Base-by-base conservation (phyloP, 306 rosid genomes). In the Cicer cuneatum region DNA sequence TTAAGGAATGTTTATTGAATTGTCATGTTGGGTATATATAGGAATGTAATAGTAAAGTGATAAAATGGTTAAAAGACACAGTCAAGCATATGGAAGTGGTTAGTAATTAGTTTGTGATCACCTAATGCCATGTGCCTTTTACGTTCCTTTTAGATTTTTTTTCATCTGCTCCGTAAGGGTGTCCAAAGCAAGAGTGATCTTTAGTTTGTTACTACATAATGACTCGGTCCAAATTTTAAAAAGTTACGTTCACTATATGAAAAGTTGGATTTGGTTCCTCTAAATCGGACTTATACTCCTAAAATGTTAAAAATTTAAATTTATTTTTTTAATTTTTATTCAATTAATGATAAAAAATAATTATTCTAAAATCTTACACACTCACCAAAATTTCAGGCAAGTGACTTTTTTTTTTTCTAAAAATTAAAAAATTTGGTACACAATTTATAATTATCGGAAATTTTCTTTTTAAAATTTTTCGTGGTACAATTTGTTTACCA, bases 91-190 rank as follows among this genome's bases (percentile, higher is more conserved):
- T 62, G 72, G 3, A 57, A 83, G 37, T 35, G 72, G 83, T 74
- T 21, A 83, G 70, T 46, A 61, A 2, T 56, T 59, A 57, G 6
- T 69, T 37, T 64, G 40, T 65, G 72, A 69, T 73, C 42, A 78
- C 80, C 78, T 77, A 80, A 80, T 62, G 38, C 78, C 87, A 76
- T 73, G 80, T 83, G 82, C 80, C 49, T 10, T 64, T 57, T 42
- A 5, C 40, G 18, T 51, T 46, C 43, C 16, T 40, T 64, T 33
- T 35, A 9, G 61, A 49, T 60, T 53, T 57, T 53, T 63, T 42
- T 58, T 61, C 33, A 45, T n/a, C 61, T 58, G 65, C 58, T 53
- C 7, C 69, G 7, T 59, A 2, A 4, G 16, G n/a, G 9, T 66
- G 43, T 8, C 14, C 43, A 14, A 43, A 19, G 54, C 6, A 8